Percentiles rank a stretch among this genome's conserved stretches.
Conservation (phyloP, 2,329 filamentous ascomycete species). For the Cladosporium sphaerospermum region DNA sequence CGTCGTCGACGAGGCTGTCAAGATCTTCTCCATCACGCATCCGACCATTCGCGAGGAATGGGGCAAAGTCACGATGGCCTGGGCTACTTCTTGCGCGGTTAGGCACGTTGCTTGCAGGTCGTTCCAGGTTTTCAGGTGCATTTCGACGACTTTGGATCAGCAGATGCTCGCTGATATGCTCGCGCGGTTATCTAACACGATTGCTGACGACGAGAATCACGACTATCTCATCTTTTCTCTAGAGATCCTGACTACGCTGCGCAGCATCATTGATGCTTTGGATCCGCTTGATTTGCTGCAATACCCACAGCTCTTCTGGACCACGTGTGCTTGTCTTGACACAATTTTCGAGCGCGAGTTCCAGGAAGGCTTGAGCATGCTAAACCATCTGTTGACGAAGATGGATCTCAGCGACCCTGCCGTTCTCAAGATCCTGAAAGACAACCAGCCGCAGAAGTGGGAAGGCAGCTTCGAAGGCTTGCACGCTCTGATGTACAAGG, state of each 20-base stretch:
- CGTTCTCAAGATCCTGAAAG: conserved; percentile 64
- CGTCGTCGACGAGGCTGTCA: conserved; percentile 73
- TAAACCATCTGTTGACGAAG: conserved; percentile 78
- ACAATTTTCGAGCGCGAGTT: conserved; percentile 97
- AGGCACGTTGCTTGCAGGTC: conserved; percentile 91
- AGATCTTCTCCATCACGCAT: conserved; percentile 77
- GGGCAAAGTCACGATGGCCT: conserved; percentile 82
- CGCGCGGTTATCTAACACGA: conserved; percentile 87
- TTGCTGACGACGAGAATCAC: conserved; percentile 78
- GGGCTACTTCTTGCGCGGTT: conserved; percentile 95
- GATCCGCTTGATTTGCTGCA: conserved; percentile 70
- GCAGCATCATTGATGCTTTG: conserved; percentile 82
- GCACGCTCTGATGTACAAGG: conserved; percentile 82
- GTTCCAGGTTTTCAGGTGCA: conserved; percentile 94
- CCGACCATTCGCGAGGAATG: conserved; percentile 85
- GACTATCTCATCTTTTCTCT: conserved; percentile 97
- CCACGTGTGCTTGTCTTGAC: conserved; percentile 89
- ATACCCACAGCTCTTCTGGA: conserved; percentile 98
- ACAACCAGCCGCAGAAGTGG: conserved; percentile 79
- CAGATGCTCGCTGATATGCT: conserved; percentile 97
- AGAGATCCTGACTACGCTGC: conserved; percentile 92
- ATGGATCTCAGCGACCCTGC: conserved; percentile 68
- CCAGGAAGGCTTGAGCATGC: conserved; percentile 82
- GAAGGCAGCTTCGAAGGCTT: conserved; percentile 83
- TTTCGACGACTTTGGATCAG: conserved; percentile 83